These are phyloP conservation scores for Cryptococcus hybrid DNA, from an alignment of 1,284 basidiomycete species.

Conservation along the genomic window DNA sequence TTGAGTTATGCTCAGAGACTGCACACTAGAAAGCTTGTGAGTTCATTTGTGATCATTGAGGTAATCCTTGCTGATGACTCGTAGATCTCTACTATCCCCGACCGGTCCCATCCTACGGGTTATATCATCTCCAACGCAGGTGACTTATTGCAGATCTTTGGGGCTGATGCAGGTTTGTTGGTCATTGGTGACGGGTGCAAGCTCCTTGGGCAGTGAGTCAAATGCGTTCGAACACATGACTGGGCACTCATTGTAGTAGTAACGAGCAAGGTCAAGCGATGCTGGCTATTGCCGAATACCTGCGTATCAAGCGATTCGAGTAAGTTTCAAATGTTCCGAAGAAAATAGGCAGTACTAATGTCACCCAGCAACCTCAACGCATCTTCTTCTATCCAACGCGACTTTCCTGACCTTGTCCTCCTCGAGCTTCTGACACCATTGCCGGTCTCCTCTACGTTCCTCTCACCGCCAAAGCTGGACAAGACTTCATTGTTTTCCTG, in stretches of 20 bases:
- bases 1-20: slow-evolving; percentile 75
- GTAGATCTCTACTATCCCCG: slow-evolving; percentile 74
- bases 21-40: slow-evolving; percentile 71
- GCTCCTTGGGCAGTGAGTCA: slow-evolving; percentile 62
- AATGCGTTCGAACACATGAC: not conserved
- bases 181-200: slow-evolving; percentile 85
- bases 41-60: slow-evolving; percentile 18
- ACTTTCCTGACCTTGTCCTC: slow-evolving; percentile 75
- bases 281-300: slow-evolving; percentile 76
- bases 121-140: slow-evolving; percentile 86
- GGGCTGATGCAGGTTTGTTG: slow-evolving; percentile 79
- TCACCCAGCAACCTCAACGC: slow-evolving; percentile 58
- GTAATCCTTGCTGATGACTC: not conserved
- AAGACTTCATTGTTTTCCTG: slow-evolving; percentile 76
- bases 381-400: slow-evolving; percentile 65
- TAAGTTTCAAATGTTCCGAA: slow-evolving; percentile 41
- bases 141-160: slow-evolving; percentile 75
- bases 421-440: slow-evolving; percentile 67
- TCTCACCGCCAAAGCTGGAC: slow-evolving; percentile 61
- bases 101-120: slow-evolving; percentile 70
- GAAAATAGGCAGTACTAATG: not conserved
- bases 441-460: slow-evolving; percentile 79
- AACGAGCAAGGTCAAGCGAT: slow-evolving; percentile 77
- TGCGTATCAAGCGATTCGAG: slow-evolving; percentile 74
- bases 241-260: slow-evolving; percentile 41